Conservation (phyloP, 768 basidiomycete species). For the Suillus occidentalis region DNA sequence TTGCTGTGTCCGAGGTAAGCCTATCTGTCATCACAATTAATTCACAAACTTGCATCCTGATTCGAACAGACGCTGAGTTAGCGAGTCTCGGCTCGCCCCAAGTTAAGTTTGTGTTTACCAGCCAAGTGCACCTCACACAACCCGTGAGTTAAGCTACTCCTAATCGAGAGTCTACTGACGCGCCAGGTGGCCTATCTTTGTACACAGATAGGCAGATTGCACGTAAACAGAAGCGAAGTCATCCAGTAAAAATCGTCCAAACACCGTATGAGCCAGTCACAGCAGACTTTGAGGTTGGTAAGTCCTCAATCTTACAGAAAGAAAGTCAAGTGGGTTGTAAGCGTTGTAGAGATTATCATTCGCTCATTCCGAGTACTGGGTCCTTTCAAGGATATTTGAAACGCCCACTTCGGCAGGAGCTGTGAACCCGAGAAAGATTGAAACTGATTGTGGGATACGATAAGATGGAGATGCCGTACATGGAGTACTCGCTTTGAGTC, state of each 20-base stretch:
- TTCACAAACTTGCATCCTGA: background rate
- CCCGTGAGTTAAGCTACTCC: background rate
- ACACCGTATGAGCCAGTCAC: background rate
- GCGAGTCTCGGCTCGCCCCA: background rate
- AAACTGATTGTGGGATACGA: constrained; percentile 3
- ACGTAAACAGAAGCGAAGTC: background rate
- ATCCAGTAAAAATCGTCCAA: background rate
- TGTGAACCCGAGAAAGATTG: background rate
- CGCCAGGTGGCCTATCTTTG: background rate
- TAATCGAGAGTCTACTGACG: background rate
- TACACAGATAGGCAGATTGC: background rate
- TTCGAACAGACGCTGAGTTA: background rate
- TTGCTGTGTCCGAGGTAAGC: background rate
- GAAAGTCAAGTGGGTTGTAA: background rate
- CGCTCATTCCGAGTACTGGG: background rate
- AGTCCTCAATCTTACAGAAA: background rate
- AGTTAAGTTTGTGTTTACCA: background rate
- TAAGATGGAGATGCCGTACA: constrained; percentile 1
- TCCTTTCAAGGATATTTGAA: background rate
- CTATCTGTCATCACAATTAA: constrained; percentile 2
- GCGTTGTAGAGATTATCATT: background rate
- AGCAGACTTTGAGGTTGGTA: background rate
- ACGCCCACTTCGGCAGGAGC: background rate
- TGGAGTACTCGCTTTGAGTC: background rate
- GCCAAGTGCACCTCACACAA: background rate